Evolutionary conservation across 179 eudicot species (phyloP), one percentile per base, ranked within the genome.

Genomic region (Silene vulgaris): DNA sequence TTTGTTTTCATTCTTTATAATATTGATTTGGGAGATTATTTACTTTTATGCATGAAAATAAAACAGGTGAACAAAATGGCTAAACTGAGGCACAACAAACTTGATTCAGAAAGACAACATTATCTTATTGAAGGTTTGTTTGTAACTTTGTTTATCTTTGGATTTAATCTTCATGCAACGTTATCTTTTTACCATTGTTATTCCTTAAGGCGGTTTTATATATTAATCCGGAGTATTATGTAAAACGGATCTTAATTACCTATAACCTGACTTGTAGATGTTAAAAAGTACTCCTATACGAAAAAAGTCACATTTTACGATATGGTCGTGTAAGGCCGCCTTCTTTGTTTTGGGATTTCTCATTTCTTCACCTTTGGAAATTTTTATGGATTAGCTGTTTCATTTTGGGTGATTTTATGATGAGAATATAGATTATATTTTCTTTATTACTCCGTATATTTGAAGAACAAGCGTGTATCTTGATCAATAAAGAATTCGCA

Each of bases 41-140:
- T 20, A 13, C 17, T 74, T 70, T n/a, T 12, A 28, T 75, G 1
- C 26, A 21, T 1, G 26, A 16, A 45, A 21, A 5, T 65, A 32
- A 66, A 67, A 67, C 20, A 84, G 87, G 75, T 81, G 30, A 82
- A 48, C 40, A 77, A 77, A 67, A 75, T 74, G 61, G 74, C 62
- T 52, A 82, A 80, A 80, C 67, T 69, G 75, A 84, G 63, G 70
- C 80, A 77, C 67, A 73, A 68, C 63, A 82, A 84, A 66, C 67
- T 80, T 48, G 81, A 82, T 73, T 75, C 52, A 54, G 79, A 71
- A 62, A 79, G 73, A 56, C 80, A 85, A 60, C 84, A 75, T 52
- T 60, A 71, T 77, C 32, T 74, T 0, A 69, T 71, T 21, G 80
- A 77, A 80, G 87, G 87, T 23, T 23, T 0, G 26, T 23, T 23